phyloP scores from a whole-genome alignment of 2,329 filamentous ascomycete genomes.

The Domatiomyces catenatus region DNA sequence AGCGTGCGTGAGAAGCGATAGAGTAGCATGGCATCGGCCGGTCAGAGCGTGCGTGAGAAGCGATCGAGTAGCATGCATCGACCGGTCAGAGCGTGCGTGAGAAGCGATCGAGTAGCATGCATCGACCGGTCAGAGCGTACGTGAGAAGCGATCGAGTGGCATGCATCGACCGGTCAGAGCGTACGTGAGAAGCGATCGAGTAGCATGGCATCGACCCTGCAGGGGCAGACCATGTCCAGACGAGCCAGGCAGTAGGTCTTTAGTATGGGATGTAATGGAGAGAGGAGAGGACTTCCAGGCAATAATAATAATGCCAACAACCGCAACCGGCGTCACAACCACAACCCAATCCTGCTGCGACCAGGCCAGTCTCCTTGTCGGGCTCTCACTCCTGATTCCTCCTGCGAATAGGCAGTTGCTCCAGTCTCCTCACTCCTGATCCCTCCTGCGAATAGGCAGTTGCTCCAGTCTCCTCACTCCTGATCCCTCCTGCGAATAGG shows the following conservation, averaged over 20 bases:
- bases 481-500: too few species aligned
- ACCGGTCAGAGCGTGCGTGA: slow-evolving; percentile 10
- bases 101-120: slow-evolving; percentile 8
- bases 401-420: too few species aligned
- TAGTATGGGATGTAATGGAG: background rate
- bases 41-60: slow-evolving; percentile 14
- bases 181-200: slow-evolving; percentile 13
- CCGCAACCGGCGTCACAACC: too few species aligned
- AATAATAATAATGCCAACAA: too few species aligned
- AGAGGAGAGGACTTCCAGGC: background rate
- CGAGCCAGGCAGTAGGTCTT: background rate
- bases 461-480: too few species aligned
- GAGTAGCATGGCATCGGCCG: background rate
- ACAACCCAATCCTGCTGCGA: too few species aligned
- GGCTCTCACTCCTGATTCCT: too few species aligned
- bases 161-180: slow-evolving; percentile 4
- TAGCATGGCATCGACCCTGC: too few species aligned
- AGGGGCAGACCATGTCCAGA: too few species aligned
- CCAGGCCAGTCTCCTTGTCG: too few species aligned
- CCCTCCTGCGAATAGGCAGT: too few species aligned
- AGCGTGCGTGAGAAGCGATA: slow-evolving; percentile 15
- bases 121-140: slow-evolving; percentile 7
- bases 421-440: too few species aligned
- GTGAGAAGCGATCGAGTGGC: slow-evolving; percentile 11
- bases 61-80: slow-evolving; percentile 3